Evolutionary conservation across 1,284 basidiomycete species (phyloP).

Genomic region (Tilletia caries): DNA sequence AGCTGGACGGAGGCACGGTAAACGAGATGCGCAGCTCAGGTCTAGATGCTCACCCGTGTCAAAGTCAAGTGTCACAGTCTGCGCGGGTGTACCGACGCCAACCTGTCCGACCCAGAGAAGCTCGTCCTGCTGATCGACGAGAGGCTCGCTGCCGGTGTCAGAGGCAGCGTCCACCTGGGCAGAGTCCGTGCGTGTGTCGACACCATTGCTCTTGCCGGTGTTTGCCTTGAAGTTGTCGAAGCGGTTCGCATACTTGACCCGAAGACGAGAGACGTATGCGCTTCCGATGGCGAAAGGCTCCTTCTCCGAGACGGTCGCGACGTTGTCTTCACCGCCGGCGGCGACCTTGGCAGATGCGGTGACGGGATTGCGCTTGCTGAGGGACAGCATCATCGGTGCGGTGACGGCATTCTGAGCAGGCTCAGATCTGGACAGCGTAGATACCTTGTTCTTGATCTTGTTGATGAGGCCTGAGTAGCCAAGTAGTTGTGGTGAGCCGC

Average conservation of each 20-base stretch:
- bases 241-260: constrained; percentile 5
- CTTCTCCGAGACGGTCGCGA: background rate
- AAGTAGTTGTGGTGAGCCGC: too few species aligned
- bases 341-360: background rate
- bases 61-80: constrained; percentile 13
- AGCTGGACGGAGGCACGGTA: background rate
- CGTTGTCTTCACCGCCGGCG: background rate
- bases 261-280: background rate
- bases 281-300: background rate
- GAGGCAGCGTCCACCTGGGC: background rate
- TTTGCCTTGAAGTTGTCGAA: constrained; percentile 15
- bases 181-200: background rate
- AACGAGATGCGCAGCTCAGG: background rate
- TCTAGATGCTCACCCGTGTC: background rate
- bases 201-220: constrained; percentile 11
- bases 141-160: background rate
- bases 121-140: constrained; percentile 14
- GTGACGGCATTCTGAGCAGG: background rate
- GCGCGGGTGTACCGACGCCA: constrained; percentile 14
- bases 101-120: constrained; percentile 15
- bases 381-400: constrained; percentile 1
- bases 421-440: background rate
- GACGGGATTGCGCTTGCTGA: background rate
- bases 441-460: background rate
- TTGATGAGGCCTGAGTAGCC: background rate